phyloP scores from a whole-genome alignment of 2,329 filamentous ascomycete genomes.

The Penicillium sp. region DNA sequence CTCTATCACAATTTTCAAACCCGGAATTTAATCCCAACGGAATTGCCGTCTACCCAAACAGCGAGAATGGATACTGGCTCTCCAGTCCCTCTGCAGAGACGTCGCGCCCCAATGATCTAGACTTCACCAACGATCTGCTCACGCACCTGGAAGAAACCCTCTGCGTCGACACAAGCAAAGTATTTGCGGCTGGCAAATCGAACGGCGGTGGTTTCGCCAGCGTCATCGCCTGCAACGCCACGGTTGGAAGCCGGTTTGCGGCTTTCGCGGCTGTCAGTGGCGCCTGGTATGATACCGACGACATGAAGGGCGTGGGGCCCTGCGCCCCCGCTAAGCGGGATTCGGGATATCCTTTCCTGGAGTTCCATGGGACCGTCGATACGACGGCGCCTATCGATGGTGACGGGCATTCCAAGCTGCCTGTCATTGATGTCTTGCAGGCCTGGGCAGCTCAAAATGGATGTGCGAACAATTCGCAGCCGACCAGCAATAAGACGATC shows the following conservation, averaged over 20 bases:
- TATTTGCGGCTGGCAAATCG: constrained; percentile 53
- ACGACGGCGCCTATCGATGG: constrained; percentile 21
- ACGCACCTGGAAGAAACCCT: constrained; percentile 39
- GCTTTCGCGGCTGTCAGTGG: constrained; percentile 52
- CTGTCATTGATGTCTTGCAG: constrained; percentile 20
- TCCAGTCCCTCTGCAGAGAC: constrained; percentile 37
- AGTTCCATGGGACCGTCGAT: constrained; percentile 25
- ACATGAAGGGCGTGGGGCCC: constrained; percentile 20
- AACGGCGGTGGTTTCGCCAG: constrained; percentile 55
- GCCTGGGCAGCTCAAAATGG: constrained; percentile 19
- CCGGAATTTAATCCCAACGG: constrained; percentile 44
- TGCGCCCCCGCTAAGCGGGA: constrained; percentile 31
- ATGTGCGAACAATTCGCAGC: constrained; percentile 11
- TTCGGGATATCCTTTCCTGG: constrained; percentile 22
- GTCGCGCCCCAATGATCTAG: constrained; percentile 42
- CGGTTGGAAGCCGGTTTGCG: constrained; percentile 45
- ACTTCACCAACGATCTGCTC: constrained; percentile 47
- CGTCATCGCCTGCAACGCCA: constrained; percentile 48
- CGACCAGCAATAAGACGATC: constrained; percentile 19
- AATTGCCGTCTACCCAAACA: constrained; percentile 48
- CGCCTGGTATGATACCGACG: constrained; percentile 43
- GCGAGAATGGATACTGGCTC: constrained; percentile 37
- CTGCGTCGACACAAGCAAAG: constrained; percentile 46
- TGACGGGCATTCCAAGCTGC: constrained; percentile 8
- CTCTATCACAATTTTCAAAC: constrained; percentile 48